These are phyloP conservation scores for Exophiala sp. DNA, from an alignment of 2,329 filamentous ascomycete genomes.

Conservation along the genomic window DNA sequence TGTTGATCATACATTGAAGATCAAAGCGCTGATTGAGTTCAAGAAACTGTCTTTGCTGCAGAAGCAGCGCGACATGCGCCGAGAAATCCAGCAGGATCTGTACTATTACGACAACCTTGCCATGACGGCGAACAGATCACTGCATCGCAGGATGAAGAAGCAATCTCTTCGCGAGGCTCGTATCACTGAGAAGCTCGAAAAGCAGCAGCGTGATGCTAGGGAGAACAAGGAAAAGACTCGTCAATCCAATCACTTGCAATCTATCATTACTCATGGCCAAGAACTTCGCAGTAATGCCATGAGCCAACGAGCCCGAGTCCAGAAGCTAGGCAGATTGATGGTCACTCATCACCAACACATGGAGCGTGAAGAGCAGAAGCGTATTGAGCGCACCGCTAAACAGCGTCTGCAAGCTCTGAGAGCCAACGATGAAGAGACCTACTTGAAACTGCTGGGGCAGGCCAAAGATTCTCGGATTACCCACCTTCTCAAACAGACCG, in stretches of 20 bases:
- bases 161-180: conserved; percentile 90
- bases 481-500: conserved; percentile 90
- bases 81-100: conserved; percentile 85
- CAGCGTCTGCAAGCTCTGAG: conserved; percentile 98
- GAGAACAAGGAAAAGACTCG: conserved; percentile 98
- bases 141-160: conserved; percentile 94
- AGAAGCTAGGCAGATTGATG: conserved; percentile 88
- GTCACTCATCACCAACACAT: conserved; percentile 86
- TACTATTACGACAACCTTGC: conserved; percentile 92
- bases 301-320: conserved; percentile 65
- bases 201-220: conserved; percentile 92
- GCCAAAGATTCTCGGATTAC: conserved; percentile 99
- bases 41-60: conserved; percentile 83
- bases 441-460: conserved; percentile 94
- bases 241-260: conserved; percentile 83
- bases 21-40: conserved; percentile 89
- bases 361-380: conserved; percentile 98
- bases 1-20: conserved; percentile 74
- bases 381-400: conserved; percentile 94
- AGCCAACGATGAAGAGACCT: conserved; percentile 98
- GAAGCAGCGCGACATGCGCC: conserved; percentile 79
- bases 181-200: conserved; percentile 98
- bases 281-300: conserved; percentile 66
- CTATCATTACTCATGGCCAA: conserved; percentile 73
- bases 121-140: conserved; percentile 89